A percentile compares a stretch with the other conserved stretches of the same genome.
Conservation (phyloP, 2,329 filamentous ascomycete species). For the Colletotrichum agaves region DNA sequence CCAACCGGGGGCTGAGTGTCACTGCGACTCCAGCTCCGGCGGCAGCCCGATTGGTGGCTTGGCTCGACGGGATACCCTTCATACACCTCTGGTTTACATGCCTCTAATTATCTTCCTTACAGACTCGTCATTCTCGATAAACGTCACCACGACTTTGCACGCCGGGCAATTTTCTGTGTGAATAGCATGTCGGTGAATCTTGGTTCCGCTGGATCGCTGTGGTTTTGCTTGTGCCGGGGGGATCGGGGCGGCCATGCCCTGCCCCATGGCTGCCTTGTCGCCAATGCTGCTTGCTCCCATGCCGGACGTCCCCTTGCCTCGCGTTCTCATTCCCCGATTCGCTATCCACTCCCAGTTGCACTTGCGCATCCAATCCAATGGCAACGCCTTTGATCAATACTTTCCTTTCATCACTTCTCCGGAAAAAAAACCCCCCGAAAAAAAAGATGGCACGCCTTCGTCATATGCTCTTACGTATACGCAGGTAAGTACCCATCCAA, state of each 20-base stretch:
- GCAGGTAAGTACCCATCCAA: background rate
- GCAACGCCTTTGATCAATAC: slow-evolving; percentile 15
- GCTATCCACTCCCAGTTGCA: slow-evolving; percentile 1
- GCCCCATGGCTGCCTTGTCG: background rate
- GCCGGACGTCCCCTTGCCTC: background rate
- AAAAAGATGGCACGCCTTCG: background rate
- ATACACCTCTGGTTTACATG: slow-evolving; percentile 1
- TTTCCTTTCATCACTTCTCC: slow-evolving; percentile 24
- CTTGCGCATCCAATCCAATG: slow-evolving; percentile 19
- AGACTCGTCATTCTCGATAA: background rate
- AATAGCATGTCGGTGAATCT: background rate
- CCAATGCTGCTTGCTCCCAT: background rate
- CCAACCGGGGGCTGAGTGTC: slow-evolving; percentile 6
- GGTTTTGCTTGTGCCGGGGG: background rate
- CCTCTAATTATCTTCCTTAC: background rate
- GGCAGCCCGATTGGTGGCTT: slow-evolving; percentile 31
- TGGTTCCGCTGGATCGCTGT: background rate
- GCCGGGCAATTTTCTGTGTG: background rate
- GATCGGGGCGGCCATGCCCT: no score
- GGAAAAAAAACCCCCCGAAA: slow-evolving; percentile 5
- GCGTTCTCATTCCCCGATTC: slow-evolving; percentile 5
- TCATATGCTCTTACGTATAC: background rate
- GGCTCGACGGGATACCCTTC: background rate
- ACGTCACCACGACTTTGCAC: background rate
- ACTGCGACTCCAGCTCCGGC: slow-evolving; percentile 11